Evolutionary conservation across 148 eudicot species (phyloP), one percentile per base, ranked within the genome.

Genomic region (Cornus kousa): DNA sequence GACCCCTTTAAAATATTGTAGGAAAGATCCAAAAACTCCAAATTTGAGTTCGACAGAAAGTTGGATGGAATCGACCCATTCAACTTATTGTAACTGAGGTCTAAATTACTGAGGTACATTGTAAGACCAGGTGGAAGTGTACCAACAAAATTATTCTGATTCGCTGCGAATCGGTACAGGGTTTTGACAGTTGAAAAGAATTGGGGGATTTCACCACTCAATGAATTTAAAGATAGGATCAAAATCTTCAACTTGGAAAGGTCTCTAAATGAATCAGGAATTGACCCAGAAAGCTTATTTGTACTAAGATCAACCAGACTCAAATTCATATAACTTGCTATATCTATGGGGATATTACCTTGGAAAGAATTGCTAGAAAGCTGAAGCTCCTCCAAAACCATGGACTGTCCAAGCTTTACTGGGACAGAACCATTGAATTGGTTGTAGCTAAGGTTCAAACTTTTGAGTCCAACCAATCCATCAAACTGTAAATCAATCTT

Each of bases 151-250:
- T 0, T 5, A 80, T 95, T 93, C 77, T 72, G 85, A 77, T 93
- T 81, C 1, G 97, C 98, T 12, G 96, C 94, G 80, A 95, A 95
- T 55, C 96, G 85, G 70, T 19, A 24, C 22, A 95, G 86, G 37
- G 89, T 81, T 53, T 50, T 75, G 55, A 90, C 76, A 10, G 3
- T 80, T 7, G 88, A 53, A 70, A 91, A 74, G 23, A 43, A 77
- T 28, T 13, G 12, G 0, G 98, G 97, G 71, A 95, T 86, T 79
- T 31, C 80, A 70, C 97, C 97, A 13, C 59, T 67, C 70, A 95
- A 86, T 0, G 3, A 11, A 67, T 95, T 95, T 23, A 73, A 62
- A 50, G 98, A 95, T 5, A 95, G 75, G 32, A 91, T 79, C 76
- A 95, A 76, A 11, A 67, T 57, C 66, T 84, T 40, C 78, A 95